phyloP scores from a whole-genome alignment of 169 alveolate species.

The Fabrea salina region DNA sequence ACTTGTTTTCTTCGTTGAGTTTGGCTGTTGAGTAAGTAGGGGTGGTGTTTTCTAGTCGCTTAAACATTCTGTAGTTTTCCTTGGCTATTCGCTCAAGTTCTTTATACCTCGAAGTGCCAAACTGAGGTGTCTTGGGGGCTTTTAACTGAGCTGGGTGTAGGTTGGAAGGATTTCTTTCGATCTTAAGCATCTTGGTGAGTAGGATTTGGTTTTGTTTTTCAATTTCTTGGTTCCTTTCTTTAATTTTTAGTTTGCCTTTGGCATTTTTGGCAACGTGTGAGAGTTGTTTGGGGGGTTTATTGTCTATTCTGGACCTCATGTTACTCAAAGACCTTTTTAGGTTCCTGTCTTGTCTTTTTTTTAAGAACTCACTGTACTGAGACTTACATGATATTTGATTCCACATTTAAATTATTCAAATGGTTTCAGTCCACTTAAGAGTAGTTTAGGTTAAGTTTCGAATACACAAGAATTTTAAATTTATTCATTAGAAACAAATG shows the following conservation, averaged over 20 bases:
- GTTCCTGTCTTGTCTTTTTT: no score
- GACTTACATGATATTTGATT: no score
- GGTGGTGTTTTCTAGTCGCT: background rate
- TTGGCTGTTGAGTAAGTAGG: background rate
- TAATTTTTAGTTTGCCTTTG: background rate
- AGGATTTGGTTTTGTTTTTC: background rate
- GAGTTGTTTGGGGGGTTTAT: background rate
- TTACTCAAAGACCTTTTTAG: no score
- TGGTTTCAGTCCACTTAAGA: no score
- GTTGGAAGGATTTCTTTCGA: slow-evolving; percentile 1
- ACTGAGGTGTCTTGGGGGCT: background rate
- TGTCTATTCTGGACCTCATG: background rate
- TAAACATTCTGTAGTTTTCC: background rate
- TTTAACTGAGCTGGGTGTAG: background rate
- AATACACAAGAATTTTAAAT: no score
- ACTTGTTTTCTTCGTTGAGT: background rate
- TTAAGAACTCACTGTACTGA: no score
- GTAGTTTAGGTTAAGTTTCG: no score
- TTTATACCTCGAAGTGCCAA: background rate
- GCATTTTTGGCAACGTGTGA: background rate
- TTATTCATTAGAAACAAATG: no score
- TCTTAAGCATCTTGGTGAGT: background rate
- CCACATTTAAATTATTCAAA: no score
- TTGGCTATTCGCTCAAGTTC: background rate
- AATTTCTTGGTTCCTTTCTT: background rate